phyloP scores from a whole-genome alignment of 441 rosid species.

The Populus trichocarpa region DNA sequence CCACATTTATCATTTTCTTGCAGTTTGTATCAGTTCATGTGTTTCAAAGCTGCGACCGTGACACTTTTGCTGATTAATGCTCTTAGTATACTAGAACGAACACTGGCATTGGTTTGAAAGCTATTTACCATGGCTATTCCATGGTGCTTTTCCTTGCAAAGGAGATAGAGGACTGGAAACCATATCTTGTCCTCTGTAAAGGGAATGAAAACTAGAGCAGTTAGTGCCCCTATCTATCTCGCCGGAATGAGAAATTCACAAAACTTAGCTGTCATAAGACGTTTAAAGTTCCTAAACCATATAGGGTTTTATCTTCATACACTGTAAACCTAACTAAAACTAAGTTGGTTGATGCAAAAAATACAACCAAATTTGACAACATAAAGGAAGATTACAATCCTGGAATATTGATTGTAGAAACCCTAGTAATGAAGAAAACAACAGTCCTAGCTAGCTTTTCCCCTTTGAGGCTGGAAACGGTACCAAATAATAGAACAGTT shows the following conservation, averaged over 20 bases:
- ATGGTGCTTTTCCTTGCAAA: no score
- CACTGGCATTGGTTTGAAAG: neutral
- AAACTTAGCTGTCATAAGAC: no score
- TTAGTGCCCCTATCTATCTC: no score
- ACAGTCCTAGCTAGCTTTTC: neutral
- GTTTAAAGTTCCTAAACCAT: no score
- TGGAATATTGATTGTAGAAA: neutral
- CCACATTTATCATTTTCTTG: neutral
- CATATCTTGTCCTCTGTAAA: no score
- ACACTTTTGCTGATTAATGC: neutral
- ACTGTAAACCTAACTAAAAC: neutral
- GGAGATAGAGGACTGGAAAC: no score
- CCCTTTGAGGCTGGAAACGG: neutral
- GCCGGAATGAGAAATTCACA: no score
- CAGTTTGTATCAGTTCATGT: neutral
- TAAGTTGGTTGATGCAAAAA: neutral
- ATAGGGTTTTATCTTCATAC: neutral
- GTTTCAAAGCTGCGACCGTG: neutral
- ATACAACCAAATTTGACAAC: neutral
- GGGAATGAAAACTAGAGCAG: no score
- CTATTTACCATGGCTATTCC: neutral
- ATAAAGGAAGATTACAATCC: neutral
- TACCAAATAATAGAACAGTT: neutral
- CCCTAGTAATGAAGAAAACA: neutral
- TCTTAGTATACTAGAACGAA: neutral